phyloP scores from a whole-genome alignment of 164 flowering plant species.

The Kalanchoe fedtschenkoi region DNA sequence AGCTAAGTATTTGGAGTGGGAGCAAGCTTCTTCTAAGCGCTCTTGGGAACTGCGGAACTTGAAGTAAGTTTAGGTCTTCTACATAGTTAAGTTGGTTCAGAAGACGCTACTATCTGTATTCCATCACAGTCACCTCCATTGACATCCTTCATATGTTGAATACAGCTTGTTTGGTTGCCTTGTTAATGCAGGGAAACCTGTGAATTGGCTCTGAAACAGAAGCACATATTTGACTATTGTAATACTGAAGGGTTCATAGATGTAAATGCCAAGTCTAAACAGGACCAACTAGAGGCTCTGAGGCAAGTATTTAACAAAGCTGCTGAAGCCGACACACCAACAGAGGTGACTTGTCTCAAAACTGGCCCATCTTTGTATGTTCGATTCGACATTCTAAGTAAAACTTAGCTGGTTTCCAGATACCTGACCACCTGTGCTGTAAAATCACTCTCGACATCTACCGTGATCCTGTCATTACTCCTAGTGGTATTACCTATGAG shows the following conservation, averaged over 20 bases:
- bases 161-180: not conserved
- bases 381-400: not conserved
- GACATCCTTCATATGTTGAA: not conserved
- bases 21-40: slow-evolving; percentile 46
- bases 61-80: slow-evolving; percentile 40
- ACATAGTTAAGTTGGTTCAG: not conserved
- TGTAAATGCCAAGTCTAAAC: slow-evolving; percentile 19
- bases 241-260: slow-evolving; percentile 32
- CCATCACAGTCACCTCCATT: not conserved
- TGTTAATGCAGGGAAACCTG: slow-evolving; percentile 50
- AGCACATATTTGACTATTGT: slow-evolving; percentile 32
- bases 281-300: slow-evolving; percentile 35
- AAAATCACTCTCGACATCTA: slow-evolving; percentile 77
- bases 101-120: not conserved
- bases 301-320: slow-evolving; percentile 48
- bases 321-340: slow-evolving; percentile 58
- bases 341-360: slow-evolving; percentile 38
- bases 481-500: slow-evolving; percentile 88
- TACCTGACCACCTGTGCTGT: slow-evolving; percentile 88
- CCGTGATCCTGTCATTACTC: slow-evolving; percentile 90
- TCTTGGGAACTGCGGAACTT: slow-evolving; percentile 59
- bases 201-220: slow-evolving; percentile 52
- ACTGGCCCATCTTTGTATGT: not conserved
- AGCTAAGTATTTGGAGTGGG: slow-evolving; percentile 81
- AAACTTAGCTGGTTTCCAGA: slow-evolving; percentile 29